Evolutionary conservation across 768 basidiomycete species (phyloP), one percentile per base, ranked within the genome.

Genomic region (Pleurotus citrinopileatus): DNA sequence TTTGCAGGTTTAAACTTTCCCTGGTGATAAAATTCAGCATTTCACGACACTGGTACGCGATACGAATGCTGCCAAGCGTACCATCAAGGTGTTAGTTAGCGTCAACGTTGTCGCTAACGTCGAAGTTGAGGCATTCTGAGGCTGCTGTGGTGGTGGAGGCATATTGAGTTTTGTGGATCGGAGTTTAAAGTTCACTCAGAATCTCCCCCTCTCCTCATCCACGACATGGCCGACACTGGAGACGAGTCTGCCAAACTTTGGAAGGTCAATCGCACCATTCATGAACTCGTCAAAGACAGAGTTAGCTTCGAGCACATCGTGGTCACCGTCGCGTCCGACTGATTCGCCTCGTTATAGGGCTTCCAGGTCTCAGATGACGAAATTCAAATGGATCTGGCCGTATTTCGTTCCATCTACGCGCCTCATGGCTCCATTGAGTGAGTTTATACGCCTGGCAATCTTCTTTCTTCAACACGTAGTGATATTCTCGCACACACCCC

Each of bases 221-320:
- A 64, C 70, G n/a, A n/a, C 20, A 88, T 90, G 86, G 73, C 78
- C 59, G 87, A 90, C 61, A 23, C 20, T n/a, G 71, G 73, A 62
- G 89, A 91, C 72, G 90, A 92, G 69, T 82, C 86, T 57, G 89
- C 94, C 55, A 86, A 86, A 65, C 79, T 98, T 65, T 98, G 94
- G 93, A 89, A 95, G 65, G 94, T 98, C 58, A 94, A 94, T 70
- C 76, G 92, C 63, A 98, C 97, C 45, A 89, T 98, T 38, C 95
- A 98, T 67, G 96, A 99, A 72, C 85, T 99, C 50, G 92, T 95
- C 58, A 84, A 86, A 68, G 96, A 99, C 70, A 84, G 97, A 77
- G 97, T 98, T 57, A 73, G 80, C 66, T 40, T 42, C 57, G 56
- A 54, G 36, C 46, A 43, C 54, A 48, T 48, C 22, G 34, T 42